phyloP scores from a whole-genome alignment of 108 stramenopile species.

The Cyclotella kingstonii region DNA sequence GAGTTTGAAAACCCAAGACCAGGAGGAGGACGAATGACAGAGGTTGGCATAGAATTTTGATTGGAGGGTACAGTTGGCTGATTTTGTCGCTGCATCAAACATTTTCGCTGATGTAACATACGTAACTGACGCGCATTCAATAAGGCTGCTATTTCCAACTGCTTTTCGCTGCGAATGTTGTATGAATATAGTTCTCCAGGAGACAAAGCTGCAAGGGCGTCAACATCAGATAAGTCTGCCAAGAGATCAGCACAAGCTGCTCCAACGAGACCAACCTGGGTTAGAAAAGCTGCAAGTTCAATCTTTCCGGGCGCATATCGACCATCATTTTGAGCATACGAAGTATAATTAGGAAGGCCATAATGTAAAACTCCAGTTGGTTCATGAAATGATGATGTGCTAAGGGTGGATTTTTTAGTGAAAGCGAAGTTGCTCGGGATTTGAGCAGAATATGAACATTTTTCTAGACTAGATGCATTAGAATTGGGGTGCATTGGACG shows the following conservation, averaged over 20 bases:
- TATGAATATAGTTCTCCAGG: slow-evolving; percentile 14
- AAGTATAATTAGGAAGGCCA: not conserved
- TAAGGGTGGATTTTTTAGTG: not conserved
- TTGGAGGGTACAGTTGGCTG: not conserved
- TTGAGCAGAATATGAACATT: not conserved
- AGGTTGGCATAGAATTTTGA: not conserved
- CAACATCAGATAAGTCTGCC: slow-evolving; percentile 18
- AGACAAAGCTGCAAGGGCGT: slow-evolving; percentile 18
- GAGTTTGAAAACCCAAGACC: slow-evolving; percentile 13
- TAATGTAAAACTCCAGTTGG: slow-evolving; percentile 14
- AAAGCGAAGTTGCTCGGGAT: not conserved
- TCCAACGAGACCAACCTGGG: slow-evolving; percentile 30
- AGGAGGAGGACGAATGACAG: slow-evolving; percentile 20
- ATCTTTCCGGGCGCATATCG: slow-evolving; percentile 25
- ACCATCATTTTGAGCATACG: slow-evolving; percentile 9
- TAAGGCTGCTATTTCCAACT: slow-evolving; percentile 47
- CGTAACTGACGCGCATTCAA: slow-evolving; percentile 46
- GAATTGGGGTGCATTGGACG: not conserved
- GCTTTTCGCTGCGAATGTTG: slow-evolving; percentile 17
- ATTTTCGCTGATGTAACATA: slow-evolving; percentile 60
- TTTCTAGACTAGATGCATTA: not conserved
- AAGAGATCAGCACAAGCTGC: slow-evolving; percentile 18
- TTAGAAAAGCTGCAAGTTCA: slow-evolving; percentile 29
- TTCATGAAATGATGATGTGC: not conserved
- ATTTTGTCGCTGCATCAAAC: no score